Conservation (phyloP, 2,329 filamentous ascomycete species). For the Penicillium sp. region DNA sequence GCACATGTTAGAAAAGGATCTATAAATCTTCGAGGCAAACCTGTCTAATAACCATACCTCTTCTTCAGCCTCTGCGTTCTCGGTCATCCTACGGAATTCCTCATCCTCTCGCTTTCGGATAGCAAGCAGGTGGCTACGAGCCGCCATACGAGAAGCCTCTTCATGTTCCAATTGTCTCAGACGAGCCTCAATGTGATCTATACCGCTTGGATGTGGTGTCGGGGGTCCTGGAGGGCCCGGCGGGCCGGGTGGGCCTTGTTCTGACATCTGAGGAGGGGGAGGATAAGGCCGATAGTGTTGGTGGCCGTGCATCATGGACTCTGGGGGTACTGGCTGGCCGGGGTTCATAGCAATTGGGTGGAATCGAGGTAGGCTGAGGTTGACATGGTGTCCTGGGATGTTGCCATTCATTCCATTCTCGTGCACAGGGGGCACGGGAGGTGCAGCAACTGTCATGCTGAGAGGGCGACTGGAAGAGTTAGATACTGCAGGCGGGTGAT, state of each 20-base stretch:
- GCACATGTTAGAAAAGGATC: background rate
- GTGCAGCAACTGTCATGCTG: slow-evolving; percentile 43
- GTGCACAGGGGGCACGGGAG: slow-evolving; percentile 40
- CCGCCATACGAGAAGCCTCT: slow-evolving; percentile 44
- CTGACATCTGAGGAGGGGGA: slow-evolving; percentile 36
- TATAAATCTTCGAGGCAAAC: background rate
- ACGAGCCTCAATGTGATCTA: slow-evolving; percentile 46
- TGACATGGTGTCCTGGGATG: slow-evolving; percentile 32
- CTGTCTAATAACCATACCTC: slow-evolving; percentile 36
- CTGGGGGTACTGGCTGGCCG: slow-evolving; percentile 38
- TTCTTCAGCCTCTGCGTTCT: slow-evolving; percentile 46
- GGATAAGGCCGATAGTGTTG: slow-evolving; percentile 39
- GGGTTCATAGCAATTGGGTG: slow-evolving; percentile 49
- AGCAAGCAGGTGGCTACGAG: slow-evolving; percentile 42
- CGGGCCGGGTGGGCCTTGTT: slow-evolving; percentile 34
- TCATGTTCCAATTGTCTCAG: slow-evolving; percentile 47
- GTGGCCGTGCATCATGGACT: slow-evolving; percentile 39
- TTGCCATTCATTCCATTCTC: slow-evolving; percentile 39
- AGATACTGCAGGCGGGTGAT: slow-evolving; percentile 11
- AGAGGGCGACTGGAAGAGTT: slow-evolving; percentile 21
- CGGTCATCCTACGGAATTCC: slow-evolving; percentile 46
- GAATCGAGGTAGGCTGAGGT: slow-evolving; percentile 42
- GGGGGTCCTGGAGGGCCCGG: slow-evolving; percentile 32
- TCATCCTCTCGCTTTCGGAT: slow-evolving; percentile 48
- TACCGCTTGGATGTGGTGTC: slow-evolving; percentile 30